Evolutionary conservation across 1,139 yeast genomes (phyloP).

Genomic region (Yamadazyma spencermartinsiae): DNA sequence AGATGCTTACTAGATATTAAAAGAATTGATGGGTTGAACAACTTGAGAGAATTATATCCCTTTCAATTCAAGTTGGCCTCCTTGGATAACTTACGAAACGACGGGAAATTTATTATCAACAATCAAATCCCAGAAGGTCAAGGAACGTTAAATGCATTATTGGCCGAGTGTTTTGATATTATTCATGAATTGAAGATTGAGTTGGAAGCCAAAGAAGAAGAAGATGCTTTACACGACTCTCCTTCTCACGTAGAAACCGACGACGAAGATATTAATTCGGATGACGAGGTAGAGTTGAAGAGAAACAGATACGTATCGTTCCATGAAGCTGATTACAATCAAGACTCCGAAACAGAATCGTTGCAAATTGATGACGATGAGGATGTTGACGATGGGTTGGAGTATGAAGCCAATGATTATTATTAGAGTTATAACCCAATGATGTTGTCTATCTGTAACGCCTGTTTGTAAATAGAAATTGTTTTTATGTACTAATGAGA

Average conservation of each 20-base stretch:
- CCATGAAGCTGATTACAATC: conserved; percentile 50
- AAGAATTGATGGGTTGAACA: conserved; percentile 87
- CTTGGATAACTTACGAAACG: conserved; percentile 78
- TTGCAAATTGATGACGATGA: conserved; percentile 20
- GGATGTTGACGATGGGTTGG: conserved; percentile 25
- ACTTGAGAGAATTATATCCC: conserved; percentile 87
- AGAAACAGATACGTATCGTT: conserved; percentile 46
- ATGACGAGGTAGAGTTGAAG: conserved; percentile 47
- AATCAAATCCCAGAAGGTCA: conserved; percentile 95
- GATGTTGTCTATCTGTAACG: neutral
- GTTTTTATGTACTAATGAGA: conserved; percentile 10
- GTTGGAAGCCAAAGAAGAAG: conserved; percentile 66
- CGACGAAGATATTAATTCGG: conserved; percentile 31
- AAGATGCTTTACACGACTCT: conserved; percentile 19
- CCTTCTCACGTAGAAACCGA: conserved; percentile 22
- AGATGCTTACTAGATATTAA: conserved; percentile 86
- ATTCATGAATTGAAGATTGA: conserved; percentile 88
- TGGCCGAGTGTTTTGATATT: conserved; percentile 94
- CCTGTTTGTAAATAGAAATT: conserved; percentile 1
- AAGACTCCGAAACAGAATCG: conserved; percentile 39
- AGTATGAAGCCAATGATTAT: conserved; percentile 48
- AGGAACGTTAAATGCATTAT: conserved; percentile 83
- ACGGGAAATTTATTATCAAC: conserved; percentile 88
- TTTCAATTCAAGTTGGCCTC: conserved; percentile 92
- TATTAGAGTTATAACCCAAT: conserved; percentile 22